Evolutionary conservation across 768 basidiomycete species (phyloP).

Genomic region (Leccinellum albellum): DNA sequence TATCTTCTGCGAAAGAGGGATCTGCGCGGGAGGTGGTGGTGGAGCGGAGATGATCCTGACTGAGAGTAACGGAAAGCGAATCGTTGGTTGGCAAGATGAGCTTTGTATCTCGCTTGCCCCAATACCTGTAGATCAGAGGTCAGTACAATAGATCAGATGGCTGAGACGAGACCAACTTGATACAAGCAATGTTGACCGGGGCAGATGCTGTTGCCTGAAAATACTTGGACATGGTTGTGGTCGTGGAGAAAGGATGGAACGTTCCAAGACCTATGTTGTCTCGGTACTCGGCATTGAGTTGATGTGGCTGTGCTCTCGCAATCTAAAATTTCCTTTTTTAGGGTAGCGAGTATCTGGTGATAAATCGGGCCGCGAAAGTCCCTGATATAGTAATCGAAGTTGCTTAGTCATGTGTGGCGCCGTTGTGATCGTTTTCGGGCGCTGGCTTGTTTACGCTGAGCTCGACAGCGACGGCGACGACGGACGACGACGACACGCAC

Average conservation of each 20-base stretch:
- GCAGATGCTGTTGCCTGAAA: slow-evolving; percentile 85
- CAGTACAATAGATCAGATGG: slow-evolving; percentile 1
- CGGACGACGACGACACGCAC: slow-evolving; percentile 8
- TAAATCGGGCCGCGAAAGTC: slow-evolving; percentile 10
- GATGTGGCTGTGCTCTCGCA: slow-evolving; percentile 19
- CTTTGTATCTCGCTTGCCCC: slow-evolving; percentile 96
- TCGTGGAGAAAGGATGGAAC: slow-evolving; percentile 4
- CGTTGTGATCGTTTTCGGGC: slow-evolving; percentile 24
- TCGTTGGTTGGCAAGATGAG: slow-evolving; percentile 97
- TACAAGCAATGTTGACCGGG: slow-evolving; percentile 96
- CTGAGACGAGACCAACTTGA: slow-evolving; percentile 60
- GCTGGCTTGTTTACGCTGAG: slow-evolving; percentile 20
- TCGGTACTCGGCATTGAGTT: slow-evolving; percentile 5
- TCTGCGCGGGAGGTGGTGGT: slow-evolving; percentile 91
- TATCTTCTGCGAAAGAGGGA: slow-evolving; percentile 66
- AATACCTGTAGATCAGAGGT: slow-evolving; percentile 64
- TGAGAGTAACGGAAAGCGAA: slow-evolving; percentile 95
- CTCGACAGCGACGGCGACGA: slow-evolving; percentile 17
- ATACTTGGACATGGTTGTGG: slow-evolving; percentile 51
- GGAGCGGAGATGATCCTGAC: slow-evolving; percentile 91
- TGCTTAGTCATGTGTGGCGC: slow-evolving; percentile 19
- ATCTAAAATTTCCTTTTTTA: slow-evolving; percentile 15
- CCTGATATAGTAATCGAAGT: slow-evolving; percentile 9
- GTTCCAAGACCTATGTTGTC: slow-evolving; percentile 6
- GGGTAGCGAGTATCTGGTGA: neutral